Evolutionary conservation across 2,329 filamentous ascomycete species (phyloP).

Genomic region (Dendryphion nanum): DNA sequence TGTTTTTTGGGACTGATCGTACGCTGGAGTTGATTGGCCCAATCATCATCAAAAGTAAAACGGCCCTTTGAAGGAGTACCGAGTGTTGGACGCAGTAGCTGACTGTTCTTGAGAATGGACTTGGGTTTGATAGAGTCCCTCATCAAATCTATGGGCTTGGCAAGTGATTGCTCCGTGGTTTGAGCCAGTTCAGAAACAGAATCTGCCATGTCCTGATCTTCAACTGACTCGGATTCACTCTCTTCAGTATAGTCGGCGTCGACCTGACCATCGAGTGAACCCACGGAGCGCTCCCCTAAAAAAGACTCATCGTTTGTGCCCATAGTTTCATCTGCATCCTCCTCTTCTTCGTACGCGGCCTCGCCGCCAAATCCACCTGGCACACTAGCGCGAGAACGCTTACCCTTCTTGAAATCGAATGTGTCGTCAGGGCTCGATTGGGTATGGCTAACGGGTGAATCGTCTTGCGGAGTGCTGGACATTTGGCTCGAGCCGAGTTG

Average conservation of each 20-base stretch:
- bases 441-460: constrained; percentile 38
- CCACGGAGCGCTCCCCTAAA: constrained; percentile 90
- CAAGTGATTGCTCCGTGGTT: constrained; percentile 68
- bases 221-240: constrained; percentile 70
- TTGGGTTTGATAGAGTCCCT: constrained; percentile 42
- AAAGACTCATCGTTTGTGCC: constrained; percentile 63
- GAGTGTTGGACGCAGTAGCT: constrained; percentile 28
- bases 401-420: constrained; percentile 55
- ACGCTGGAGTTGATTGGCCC: constrained; percentile 89
- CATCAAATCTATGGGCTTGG: constrained; percentile 28
- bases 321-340: constrained; percentile 50
- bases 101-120: constrained; percentile 49
- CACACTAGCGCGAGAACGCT: constrained; percentile 52
- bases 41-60: constrained; percentile 70
- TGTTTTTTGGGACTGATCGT: constrained; percentile 94
- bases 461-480: constrained; percentile 34
- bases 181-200: constrained; percentile 71
- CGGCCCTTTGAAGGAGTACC: constrained; percentile 55
- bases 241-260: constrained; percentile 62
- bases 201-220: constrained; percentile 73
- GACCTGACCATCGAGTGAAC: constrained; percentile 62
- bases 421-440: constrained; percentile 53
- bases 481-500: constrained; percentile 32
- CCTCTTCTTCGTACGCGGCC: constrained; percentile 52
- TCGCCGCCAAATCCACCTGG: constrained; percentile 79